These are phyloP conservation scores for Exophiala bonariae DNA, from an alignment of 2,329 filamentous ascomycete species.

Conservation along the genomic window DNA sequence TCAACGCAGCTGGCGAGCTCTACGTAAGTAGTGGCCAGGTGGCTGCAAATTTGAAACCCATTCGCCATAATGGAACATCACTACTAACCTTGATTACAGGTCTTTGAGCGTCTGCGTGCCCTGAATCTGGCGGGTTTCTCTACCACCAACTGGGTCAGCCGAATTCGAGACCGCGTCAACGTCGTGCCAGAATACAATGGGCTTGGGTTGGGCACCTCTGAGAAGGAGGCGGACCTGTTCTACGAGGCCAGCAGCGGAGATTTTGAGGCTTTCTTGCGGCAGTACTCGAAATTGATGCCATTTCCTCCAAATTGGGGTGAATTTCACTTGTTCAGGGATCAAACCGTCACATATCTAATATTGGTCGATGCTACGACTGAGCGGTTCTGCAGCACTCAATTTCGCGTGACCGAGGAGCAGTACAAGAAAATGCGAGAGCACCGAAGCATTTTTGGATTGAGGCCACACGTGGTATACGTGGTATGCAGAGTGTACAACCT, in stretches of 20 bases:
- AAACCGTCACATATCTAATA: not conserved
- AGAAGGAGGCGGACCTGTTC: not conserved
- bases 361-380: not conserved
- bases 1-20: not conserved
- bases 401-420: not conserved
- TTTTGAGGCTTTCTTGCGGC: not conserved
- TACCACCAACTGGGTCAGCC: not conserved
- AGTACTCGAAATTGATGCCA: not conserved
- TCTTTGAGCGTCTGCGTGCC: not conserved
- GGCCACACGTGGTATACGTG: not conserved
- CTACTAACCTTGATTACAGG: not conserved
- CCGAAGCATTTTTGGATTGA: not conserved
- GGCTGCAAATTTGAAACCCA: no score
- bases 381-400: not conserved
- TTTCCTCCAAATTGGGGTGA: not conserved
- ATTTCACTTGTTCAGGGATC: not conserved
- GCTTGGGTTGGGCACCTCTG: not conserved
- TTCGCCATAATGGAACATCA: no score
- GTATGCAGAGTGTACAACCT: conserved; percentile 1
- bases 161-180: not conserved
- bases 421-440: not conserved
- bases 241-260: not conserved
- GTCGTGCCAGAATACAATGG: conserved; percentile 1
- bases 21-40: conserved; percentile 1
- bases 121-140: not conserved